Conservation (phyloP, 495 filamentous ascomycete species). For the Tuber umbilicatum region DNA sequence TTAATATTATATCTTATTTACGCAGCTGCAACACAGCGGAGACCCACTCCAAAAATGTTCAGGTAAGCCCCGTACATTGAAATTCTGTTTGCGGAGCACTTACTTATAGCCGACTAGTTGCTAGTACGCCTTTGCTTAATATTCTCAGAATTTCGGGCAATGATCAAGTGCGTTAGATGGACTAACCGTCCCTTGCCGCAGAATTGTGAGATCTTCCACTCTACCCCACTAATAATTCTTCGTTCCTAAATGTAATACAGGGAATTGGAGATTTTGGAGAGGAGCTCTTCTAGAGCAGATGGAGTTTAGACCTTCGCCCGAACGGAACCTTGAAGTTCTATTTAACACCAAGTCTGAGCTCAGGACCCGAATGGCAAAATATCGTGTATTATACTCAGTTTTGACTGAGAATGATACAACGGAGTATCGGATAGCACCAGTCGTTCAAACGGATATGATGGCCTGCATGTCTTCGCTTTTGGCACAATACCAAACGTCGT, state of each 20-base stretch:
- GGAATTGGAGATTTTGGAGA: conserved; percentile 13
- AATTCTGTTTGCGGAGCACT: background rate
- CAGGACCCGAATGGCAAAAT: background rate
- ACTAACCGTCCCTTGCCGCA: background rate
- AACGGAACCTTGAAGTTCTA: conserved; percentile 6
- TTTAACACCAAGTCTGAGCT: background rate
- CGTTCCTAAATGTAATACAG: conserved; percentile 2
- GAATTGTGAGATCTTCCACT: background rate
- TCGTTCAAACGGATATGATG: background rate
- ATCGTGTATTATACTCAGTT: background rate
- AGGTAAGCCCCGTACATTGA: background rate
- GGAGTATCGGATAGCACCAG: background rate
- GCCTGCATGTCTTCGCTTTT: conserved; percentile 9
- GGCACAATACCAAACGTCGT: conserved; percentile 7
- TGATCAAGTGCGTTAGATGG: background rate
- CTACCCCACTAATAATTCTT: background rate
- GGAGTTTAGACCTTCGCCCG: conserved; percentile 16
- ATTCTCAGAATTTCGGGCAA: background rate
- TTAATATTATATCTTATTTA: background rate
- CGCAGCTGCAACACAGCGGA: background rate
- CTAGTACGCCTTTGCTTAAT: background rate
- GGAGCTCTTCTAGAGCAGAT: conserved; percentile 16
- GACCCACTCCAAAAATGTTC: background rate
- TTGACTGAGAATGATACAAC: background rate
- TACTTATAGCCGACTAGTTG: background rate